A percentile compares a stretch with the other conserved stretches of the same genome.
Conservation (phyloP, 148 eudicot species). For the Vaccinium vitisidaea region DNA sequence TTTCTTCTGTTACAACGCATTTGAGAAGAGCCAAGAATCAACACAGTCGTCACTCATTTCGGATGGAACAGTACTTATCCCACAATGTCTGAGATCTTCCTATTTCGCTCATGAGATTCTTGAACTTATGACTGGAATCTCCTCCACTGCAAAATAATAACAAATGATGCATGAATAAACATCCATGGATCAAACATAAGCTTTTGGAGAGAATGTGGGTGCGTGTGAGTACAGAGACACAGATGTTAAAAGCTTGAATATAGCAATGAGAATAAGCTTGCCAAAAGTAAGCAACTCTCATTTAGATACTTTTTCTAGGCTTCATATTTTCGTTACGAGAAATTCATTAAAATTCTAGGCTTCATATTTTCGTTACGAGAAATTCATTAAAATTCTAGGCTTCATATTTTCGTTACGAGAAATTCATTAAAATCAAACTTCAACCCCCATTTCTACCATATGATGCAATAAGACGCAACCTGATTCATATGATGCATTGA, state of each 20-base stretch:
- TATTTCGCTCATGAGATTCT: constrained; percentile 87
- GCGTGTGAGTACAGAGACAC: not conserved
- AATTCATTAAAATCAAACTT: constrained; percentile 5
- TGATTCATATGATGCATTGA: no score
- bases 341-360: not conserved
- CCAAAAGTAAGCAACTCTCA: not conserved
- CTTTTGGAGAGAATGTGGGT: not conserved
- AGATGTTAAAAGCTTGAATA: not conserved
- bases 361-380: not conserved
- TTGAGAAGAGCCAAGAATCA: not conserved
- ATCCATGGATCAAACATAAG: not conserved
- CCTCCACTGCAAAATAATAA: constrained; percentile 68
- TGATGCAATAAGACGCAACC: not conserved
- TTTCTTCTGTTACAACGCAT: not conserved
- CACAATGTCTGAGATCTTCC: constrained; percentile 51
- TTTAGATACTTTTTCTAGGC: not conserved
- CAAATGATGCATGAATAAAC: not conserved
- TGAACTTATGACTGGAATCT: constrained; percentile 81
- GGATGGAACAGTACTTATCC: constrained; percentile 76
- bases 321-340: not conserved
- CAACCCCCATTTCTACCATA: not conserved
- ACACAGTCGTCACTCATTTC: constrained; percentile 56
- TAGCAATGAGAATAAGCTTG: not conserved
- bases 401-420: not conserved
- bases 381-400: not conserved